phyloP scores from a whole-genome alignment of 345 rosid genomes.

The Camelina neglecta region DNA sequence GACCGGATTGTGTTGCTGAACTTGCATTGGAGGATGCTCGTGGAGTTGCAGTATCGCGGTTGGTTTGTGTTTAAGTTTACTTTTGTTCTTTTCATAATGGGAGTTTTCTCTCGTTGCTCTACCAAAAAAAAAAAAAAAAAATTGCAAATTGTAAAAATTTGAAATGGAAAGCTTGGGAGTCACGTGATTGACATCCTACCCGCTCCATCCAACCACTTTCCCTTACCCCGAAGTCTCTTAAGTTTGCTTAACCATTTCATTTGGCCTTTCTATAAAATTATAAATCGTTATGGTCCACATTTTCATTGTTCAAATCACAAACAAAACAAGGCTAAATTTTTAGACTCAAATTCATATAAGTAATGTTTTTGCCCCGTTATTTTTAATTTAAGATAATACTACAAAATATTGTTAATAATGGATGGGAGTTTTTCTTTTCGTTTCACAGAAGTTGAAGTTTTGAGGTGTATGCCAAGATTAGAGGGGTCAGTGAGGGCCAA shows the following conservation, averaged over 20 bases:
- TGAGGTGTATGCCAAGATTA: constrained; percentile 30
- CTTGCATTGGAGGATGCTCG: too few species aligned
- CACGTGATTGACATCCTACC: constrained; percentile 35
- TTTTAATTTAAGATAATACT: background rate
- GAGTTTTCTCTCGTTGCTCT: too few species aligned
- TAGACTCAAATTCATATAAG: background rate
- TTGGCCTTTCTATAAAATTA: background rate
- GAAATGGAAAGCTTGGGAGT: constrained; percentile 27
- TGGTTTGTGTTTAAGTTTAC: too few species aligned
- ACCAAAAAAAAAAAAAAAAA: background rate
- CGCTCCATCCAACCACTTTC: constrained; percentile 32
- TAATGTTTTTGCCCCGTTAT: background rate
- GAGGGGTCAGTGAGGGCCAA: constrained; percentile 11
- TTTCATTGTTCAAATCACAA: background rate
- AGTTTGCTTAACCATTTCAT: constrained; percentile 14
- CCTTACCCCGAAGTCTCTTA: constrained; percentile 24
- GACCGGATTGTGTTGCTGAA: too few species aligned
- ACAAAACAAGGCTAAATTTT: background rate
- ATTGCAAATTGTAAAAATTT: background rate
- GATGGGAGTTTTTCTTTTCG: background rate
- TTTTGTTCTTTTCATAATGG: too few species aligned
- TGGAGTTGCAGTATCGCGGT: too few species aligned
- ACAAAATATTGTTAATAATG: background rate
- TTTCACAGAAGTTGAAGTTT: background rate
- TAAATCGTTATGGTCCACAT: background rate